A percentile compares a stretch with the other conserved stretches of the same genome.
Conservation (phyloP, 2,329 filamentous ascomycete species). For the Talaromyces pinophilus region DNA sequence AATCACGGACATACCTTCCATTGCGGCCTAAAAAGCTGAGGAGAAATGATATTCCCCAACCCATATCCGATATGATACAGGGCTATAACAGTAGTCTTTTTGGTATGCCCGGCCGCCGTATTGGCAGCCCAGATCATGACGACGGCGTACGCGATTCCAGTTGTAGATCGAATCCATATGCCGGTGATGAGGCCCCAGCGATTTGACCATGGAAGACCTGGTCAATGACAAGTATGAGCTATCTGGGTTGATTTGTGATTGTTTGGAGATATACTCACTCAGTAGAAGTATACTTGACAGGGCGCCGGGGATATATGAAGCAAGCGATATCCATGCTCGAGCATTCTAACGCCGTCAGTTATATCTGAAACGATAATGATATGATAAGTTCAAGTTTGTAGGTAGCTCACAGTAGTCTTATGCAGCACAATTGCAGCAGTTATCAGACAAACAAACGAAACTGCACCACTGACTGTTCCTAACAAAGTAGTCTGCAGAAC, state of each 20-base stretch:
- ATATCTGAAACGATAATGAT: too few species aligned
- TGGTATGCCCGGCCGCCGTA: constrained; percentile 45
- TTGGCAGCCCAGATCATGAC: constrained; percentile 46
- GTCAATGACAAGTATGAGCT: neutral
- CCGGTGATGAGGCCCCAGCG: constrained; percentile 39
- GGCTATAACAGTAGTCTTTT: constrained; percentile 41
- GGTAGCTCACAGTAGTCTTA: constrained; percentile 32
- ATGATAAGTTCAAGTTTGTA: neutral
- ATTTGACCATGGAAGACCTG: constrained; percentile 40
- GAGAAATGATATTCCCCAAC: constrained; percentile 48
- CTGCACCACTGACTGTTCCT: constrained; percentile 30
- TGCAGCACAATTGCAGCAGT: constrained; percentile 34
- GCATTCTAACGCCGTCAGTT: constrained; percentile 7
- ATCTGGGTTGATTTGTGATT: too few species aligned
- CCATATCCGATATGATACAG: constrained; percentile 39
- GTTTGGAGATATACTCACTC: neutral
- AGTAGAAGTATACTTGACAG: constrained; percentile 42
- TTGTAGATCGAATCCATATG: constrained; percentile 43
- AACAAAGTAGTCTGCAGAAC: constrained; percentile 26
- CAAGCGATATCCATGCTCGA: constrained; percentile 29
- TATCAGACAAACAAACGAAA: constrained; percentile 33
- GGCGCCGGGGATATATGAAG: constrained; percentile 39
- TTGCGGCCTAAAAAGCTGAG: constrained; percentile 43
- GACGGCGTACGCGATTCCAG: constrained; percentile 42
- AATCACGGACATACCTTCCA: constrained; percentile 29